phyloP scores from a whole-genome alignment of 2,329 filamentous ascomycete genomes.

The Trichoderma koningiopsis region DNA sequence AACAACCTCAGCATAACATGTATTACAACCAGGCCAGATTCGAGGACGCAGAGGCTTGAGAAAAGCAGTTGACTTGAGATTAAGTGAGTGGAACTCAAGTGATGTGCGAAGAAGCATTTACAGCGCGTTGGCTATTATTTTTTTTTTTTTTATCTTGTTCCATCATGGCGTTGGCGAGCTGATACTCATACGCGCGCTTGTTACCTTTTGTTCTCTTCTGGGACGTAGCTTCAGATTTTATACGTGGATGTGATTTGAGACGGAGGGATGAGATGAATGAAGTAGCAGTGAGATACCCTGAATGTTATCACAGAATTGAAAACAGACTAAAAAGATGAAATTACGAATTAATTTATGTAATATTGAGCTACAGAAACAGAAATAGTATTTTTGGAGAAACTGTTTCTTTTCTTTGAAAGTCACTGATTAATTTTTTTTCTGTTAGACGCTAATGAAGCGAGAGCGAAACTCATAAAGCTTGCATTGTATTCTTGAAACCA shows the following conservation, averaged over 20 bases:
- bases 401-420: neutral
- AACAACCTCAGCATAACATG: slow-evolving; percentile 44
- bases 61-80: neutral
- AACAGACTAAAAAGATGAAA: neutral
- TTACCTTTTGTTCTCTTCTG: neutral
- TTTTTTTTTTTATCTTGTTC: neutral
- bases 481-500: neutral
- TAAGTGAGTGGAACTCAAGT: neutral
- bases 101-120: neutral
- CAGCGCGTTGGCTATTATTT: neutral
- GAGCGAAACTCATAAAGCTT: neutral
- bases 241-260: neutral
- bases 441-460: neutral
- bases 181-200: neutral
- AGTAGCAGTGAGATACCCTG: slow-evolving; percentile 30
- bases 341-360: neutral
- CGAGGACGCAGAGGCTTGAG: slow-evolving; percentile 40
- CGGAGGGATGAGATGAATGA: slow-evolving; percentile 6
- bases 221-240: neutral
- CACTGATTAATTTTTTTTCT: no score
- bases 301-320: slow-evolving; percentile 9
- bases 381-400: neutral
- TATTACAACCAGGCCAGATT: slow-evolving; percentile 44
- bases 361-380: neutral
- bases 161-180: slow-evolving; percentile 9